These are phyloP conservation scores for Flaveria floridana DNA, from an alignment of 140 eudicot species.

Conservation along the genomic window DNA sequence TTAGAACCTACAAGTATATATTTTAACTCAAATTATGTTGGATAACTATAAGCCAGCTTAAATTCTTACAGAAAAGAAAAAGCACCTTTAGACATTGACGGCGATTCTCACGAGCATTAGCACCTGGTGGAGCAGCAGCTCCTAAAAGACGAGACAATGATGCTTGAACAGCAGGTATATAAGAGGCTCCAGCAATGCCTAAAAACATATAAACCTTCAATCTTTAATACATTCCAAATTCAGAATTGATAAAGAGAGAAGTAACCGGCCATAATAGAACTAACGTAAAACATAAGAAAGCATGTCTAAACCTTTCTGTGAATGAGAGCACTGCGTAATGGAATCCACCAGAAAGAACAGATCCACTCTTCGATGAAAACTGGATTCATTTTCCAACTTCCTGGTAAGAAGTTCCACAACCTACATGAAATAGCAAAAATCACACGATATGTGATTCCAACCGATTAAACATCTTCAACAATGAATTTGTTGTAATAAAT, in stretches of 20 bases:
- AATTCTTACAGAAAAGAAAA: neutral
- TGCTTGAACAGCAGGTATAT: slow-evolving; percentile 78
- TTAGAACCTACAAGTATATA: slow-evolving; percentile 50
- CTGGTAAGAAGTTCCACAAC: slow-evolving; percentile 84
- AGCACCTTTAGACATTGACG: slow-evolving; percentile 86
- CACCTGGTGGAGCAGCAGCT: slow-evolving; percentile 91
- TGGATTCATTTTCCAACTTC: slow-evolving; percentile 77
- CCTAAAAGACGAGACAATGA: slow-evolving; percentile 80
- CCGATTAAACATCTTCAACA: slow-evolving; percentile 16
- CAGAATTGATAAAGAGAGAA: neutral
- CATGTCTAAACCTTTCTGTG: slow-evolving; percentile 62
- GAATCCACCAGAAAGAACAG: slow-evolving; percentile 88
- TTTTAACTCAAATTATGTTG: slow-evolving; percentile 22
- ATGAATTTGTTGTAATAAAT: neutral
- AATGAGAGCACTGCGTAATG: slow-evolving; percentile 85
- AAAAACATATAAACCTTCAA: slow-evolving; percentile 14
- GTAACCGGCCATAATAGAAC: neutral
- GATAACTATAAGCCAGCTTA: slow-evolving; percentile 5
- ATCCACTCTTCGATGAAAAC: slow-evolving; percentile 80
- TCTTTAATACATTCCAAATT: slow-evolving; percentile 3
- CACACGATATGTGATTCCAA: slow-evolving; percentile 9
- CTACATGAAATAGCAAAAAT: slow-evolving; percentile 35
- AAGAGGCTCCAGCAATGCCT: slow-evolving; percentile 93
- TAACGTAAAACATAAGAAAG: neutral
- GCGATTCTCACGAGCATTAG: slow-evolving; percentile 87